A percentile compares a stretch with the other conserved stretches of the same genome.
phyloP scores from a whole-genome alignment of 331 rosid species.

The Rosa hybrid region DNA sequence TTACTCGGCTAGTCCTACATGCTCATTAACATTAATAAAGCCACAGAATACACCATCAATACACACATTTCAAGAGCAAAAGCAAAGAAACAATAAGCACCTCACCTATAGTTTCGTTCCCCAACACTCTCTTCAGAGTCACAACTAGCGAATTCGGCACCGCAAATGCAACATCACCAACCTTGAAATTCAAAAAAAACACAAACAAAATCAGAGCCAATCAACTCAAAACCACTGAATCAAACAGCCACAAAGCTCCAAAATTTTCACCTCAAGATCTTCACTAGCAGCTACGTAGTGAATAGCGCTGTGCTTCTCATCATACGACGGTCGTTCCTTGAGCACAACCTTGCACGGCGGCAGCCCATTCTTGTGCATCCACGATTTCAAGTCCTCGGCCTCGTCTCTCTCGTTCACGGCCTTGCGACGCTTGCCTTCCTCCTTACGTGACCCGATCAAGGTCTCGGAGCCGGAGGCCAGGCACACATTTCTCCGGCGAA shows the following conservation, averaged over 20 bases:
- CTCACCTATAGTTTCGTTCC: slow-evolving; percentile 93
- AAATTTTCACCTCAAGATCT: slow-evolving; percentile 71
- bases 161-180: slow-evolving; percentile 87
- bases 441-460: slow-evolving; percentile 52
- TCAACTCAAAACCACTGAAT: not conserved
- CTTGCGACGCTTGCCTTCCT: slow-evolving; percentile 36
- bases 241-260: not conserved
- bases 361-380: slow-evolving; percentile 92
- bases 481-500: slow-evolving; percentile 38
- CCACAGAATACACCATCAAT: not conserved
- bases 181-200: slow-evolving; percentile 38
- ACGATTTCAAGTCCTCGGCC: slow-evolving; percentile 73
- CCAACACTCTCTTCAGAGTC: slow-evolving; percentile 89
- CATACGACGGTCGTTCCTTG: slow-evolving; percentile 60
- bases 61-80: not conserved
- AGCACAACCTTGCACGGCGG: slow-evolving; percentile 88
- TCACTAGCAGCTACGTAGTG: slow-evolving; percentile 93
- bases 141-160: slow-evolving; percentile 88
- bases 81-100: slow-evolving; percentile 15
- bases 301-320: slow-evolving; percentile 59
- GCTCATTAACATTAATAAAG: not conserved
- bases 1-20: not conserved
- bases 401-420: slow-evolving; percentile 40
- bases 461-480: slow-evolving; percentile 69
- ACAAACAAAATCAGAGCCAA: not conserved